A percentile compares a stretch with the other conserved stretches of the same genome.
phyloP scores from a whole-genome alignment of 1,284 basidiomycete genomes.

The Naganishia sp. region DNA sequence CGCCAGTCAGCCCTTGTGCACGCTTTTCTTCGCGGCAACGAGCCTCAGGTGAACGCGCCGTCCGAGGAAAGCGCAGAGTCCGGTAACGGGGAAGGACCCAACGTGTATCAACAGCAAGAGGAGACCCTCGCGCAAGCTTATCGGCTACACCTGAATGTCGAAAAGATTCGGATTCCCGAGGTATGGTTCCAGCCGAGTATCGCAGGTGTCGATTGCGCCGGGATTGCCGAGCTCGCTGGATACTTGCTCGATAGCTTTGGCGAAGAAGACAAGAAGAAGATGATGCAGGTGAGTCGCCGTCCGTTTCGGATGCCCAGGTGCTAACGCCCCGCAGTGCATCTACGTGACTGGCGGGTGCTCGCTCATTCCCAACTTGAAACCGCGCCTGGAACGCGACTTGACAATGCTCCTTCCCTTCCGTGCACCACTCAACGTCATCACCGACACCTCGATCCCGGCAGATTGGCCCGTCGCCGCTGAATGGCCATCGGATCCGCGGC shows the following conservation, averaged over 20 bases:
- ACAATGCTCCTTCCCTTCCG: constrained; percentile 79
- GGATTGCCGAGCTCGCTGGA: constrained; percentile 84
- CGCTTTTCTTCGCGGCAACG: constrained; percentile 66
- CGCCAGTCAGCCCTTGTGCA: constrained; percentile 79
- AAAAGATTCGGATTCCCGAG: constrained; percentile 89
- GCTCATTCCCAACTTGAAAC: constrained; percentile 68
- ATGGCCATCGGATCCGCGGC: constrained; percentile 60
- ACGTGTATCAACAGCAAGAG: constrained; percentile 57
- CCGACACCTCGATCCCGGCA: constrained; percentile 53
- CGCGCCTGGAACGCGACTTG: constrained; percentile 69
- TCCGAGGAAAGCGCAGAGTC: not conserved
- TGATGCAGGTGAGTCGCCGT: constrained; percentile 58
- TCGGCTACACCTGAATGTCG: constrained; percentile 89
- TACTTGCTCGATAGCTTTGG: constrained; percentile 81
- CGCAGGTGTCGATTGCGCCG: constrained; percentile 93
- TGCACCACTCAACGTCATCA: constrained; percentile 64
- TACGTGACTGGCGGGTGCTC: constrained; percentile 85
- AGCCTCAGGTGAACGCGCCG: constrained; percentile 32
- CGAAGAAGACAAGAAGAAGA: constrained; percentile 63
- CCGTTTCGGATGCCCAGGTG: constrained; percentile 50
- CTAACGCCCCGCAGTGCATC: constrained; percentile 66
- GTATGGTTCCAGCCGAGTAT: constrained; percentile 89
- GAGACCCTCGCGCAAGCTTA: constrained; percentile 63
- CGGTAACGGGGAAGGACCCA: not conserved
- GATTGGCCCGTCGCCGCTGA: constrained; percentile 52